A percentile compares a stretch with the other conserved stretches of the same genome.
Evolutionary conservation across 345 rosid genomes (phyloP).

Genomic region (Boechera retrofracta): DNA sequence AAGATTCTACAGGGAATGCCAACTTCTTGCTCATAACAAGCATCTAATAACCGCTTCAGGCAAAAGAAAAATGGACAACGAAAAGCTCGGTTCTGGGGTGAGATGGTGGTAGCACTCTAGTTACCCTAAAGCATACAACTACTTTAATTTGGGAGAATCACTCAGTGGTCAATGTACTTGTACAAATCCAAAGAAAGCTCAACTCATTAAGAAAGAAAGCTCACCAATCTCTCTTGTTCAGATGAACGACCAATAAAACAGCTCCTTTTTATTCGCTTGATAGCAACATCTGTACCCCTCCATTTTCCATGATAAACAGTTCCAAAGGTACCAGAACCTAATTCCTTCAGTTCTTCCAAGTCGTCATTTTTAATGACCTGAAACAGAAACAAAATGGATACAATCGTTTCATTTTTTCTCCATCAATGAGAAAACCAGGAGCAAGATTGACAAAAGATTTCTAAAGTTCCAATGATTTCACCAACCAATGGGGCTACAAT

Average conservation of each 20-base stretch:
- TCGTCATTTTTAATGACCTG: slow-evolving; percentile 94
- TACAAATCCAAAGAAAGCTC: slow-evolving; percentile 3
- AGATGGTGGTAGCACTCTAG: slow-evolving; percentile 24
- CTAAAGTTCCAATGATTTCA: slow-evolving; percentile 20
- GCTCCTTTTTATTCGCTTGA: slow-evolving; percentile 89
- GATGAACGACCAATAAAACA: slow-evolving; percentile 96
- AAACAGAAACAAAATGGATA: slow-evolving; percentile 35
- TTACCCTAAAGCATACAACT: slow-evolving; percentile 28
- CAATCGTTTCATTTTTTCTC: slow-evolving; percentile 16
- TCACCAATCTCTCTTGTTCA: slow-evolving; percentile 94
- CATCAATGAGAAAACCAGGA: slow-evolving; percentile 33
- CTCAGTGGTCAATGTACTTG: not conserved
- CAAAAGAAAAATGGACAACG: slow-evolving; percentile 19
- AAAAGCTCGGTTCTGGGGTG: slow-evolving; percentile 20
- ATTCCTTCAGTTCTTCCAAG: slow-evolving; percentile 92
- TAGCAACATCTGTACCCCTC: slow-evolving; percentile 99
- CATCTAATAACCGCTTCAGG: slow-evolving; percentile 20
- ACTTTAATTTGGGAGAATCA: slow-evolving; percentile 20
- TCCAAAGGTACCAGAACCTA: slow-evolving; percentile 99
- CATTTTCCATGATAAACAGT: slow-evolving; percentile 99
- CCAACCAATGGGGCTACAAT: slow-evolving; percentile 18
- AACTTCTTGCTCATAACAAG: slow-evolving; percentile 23
- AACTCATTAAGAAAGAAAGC: slow-evolving; percentile 29
- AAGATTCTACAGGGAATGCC: slow-evolving; percentile 19
- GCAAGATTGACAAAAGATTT: slow-evolving; percentile 19